Evolutionary conservation across 805 yeast genomes (phyloP).

Genomic region (Scheffersomyces coipomensis): DNA sequence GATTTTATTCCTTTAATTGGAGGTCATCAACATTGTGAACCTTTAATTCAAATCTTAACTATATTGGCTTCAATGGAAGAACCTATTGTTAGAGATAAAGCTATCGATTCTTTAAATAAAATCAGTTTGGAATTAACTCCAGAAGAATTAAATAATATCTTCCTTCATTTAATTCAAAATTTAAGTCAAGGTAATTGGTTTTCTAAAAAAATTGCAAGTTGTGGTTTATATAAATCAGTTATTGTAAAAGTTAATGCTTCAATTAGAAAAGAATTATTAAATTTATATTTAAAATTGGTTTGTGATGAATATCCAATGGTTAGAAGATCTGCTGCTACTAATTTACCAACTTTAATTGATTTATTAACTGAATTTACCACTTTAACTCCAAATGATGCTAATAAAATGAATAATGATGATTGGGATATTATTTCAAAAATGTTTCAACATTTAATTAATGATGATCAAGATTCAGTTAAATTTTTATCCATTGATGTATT

Average conservation of each 20-base stretch:
- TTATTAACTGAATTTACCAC: conserved; percentile 43
- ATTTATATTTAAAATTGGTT: conserved; percentile 66
- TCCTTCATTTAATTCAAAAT: conserved; percentile 73
- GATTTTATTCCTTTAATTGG: conserved; percentile 87
- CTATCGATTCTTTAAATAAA: conserved; percentile 78
- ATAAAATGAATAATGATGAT: conserved; percentile 53
- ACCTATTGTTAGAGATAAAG: conserved; percentile 92
- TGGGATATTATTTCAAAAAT: conserved; percentile 78
- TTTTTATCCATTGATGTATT: conserved; percentile 85
- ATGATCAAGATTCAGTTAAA: conserved; percentile 93
- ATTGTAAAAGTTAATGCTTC: conserved; percentile 55
- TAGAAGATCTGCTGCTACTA: conserved; percentile 87
- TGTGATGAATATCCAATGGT: conserved; percentile 98
- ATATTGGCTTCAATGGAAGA: conserved; percentile 90
- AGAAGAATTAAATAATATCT: conserved; percentile 62
- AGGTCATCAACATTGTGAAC: conserved; percentile 59
- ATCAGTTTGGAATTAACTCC: conserved; percentile 62
- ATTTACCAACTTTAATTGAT: conserved; percentile 73
- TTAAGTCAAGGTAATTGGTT: conserved; percentile 93
- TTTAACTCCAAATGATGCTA: conserved; percentile 34
- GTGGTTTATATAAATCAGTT: conserved; percentile 80
- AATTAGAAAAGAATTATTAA: conserved; percentile 60
- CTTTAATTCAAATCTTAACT: conserved; percentile 63
- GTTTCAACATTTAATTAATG: conserved; percentile 76
- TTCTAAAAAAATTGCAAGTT: conserved; percentile 83